Conservation (phyloP, 305 asterid species). For the Fraxinus floribunda region DNA sequence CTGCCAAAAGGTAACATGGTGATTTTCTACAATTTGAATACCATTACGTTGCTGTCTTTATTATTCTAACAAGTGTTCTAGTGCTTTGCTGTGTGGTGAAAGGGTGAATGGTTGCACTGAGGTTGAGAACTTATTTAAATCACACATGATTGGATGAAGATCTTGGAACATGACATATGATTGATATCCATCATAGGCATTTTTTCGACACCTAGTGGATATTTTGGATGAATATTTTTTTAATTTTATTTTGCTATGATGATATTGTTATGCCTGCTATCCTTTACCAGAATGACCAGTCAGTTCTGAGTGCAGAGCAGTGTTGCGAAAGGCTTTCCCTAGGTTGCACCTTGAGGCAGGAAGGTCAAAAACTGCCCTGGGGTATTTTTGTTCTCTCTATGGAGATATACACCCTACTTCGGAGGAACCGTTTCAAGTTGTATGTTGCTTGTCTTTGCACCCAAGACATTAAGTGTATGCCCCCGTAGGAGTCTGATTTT, state of each 20-base stretch:
- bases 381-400: neutral
- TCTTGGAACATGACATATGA: neutral
- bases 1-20: constrained; percentile 58
- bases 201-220: constrained; percentile 10
- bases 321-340: neutral
- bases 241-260: neutral
- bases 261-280: neutral
- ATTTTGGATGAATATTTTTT: constrained; percentile 1
- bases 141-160: neutral
- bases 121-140: neutral
- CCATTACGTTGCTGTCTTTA: constrained; percentile 12
- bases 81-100: neutral
- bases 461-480: neutral
- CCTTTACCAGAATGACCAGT: neutral
- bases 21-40: neutral
- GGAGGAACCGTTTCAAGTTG: neutral
- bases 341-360: constrained; percentile 7
- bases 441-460: neutral
- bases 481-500: neutral
- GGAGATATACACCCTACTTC: neutral
- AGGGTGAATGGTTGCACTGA: neutral
- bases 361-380: neutral
- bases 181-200: neutral
- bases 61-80: neutral
- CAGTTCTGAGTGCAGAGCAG: constrained; percentile 2